Percentiles rank a stretch among this genome's conserved stretches.
phyloP scores from a whole-genome alignment of 1,284 basidiomycete species.

The Rhodotorula sp. region DNA sequence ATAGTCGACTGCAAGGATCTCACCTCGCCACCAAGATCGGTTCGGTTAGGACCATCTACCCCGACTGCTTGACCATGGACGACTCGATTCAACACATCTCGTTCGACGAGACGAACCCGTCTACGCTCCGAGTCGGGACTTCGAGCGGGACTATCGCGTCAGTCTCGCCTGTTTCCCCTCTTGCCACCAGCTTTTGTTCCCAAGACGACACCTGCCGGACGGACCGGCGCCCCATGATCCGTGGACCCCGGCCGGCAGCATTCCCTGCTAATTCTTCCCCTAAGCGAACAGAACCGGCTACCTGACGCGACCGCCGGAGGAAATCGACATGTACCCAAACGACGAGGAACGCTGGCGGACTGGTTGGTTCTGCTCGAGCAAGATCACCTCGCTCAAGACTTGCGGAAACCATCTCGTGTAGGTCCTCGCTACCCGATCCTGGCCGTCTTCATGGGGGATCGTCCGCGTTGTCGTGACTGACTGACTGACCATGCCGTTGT shows the following conservation, averaged over 20 bases:
- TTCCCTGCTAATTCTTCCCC: background rate
- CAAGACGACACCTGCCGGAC: background rate
- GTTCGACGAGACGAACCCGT: constrained; percentile 23
- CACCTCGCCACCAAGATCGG: background rate
- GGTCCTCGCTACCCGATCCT: background rate
- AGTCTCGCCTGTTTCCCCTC: background rate
- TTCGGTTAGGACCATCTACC: constrained; percentile 6
- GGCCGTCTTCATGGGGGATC: background rate
- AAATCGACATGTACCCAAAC: constrained; percentile 28
- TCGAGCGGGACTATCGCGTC: constrained; percentile 31
- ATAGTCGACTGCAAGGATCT: constrained; percentile 9
- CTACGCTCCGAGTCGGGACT: constrained; percentile 20
- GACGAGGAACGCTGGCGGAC: constrained; percentile 36
- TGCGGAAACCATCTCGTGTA: constrained; percentile 22
- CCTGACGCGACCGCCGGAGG: constrained; percentile 6
- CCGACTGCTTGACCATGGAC: constrained; percentile 34
- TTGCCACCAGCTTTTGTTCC: background rate
- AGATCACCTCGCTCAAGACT: constrained; percentile 28
- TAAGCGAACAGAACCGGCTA: constrained; percentile 14
- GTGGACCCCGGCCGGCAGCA: too few species aligned
- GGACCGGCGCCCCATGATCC: too few species aligned
- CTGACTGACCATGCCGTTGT: background rate
- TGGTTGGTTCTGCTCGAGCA: constrained; percentile 24
- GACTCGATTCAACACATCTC: constrained; percentile 29
- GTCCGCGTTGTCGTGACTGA: background rate